phyloP scores from a whole-genome alignment of 2,329 filamentous ascomycete genomes.

The Aspergillus persii region DNA sequence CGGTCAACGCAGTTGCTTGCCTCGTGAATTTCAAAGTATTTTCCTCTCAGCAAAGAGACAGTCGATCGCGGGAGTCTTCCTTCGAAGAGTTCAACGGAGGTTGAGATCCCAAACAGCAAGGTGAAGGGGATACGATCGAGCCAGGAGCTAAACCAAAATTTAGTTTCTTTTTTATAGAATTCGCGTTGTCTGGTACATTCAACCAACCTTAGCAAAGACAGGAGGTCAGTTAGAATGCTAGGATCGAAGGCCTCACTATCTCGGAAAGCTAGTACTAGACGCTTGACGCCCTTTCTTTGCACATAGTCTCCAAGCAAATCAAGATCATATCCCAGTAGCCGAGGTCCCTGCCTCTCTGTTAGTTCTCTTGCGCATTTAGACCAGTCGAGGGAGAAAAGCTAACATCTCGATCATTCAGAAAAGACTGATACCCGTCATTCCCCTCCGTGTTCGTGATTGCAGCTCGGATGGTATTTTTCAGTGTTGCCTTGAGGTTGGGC shows the following conservation, averaged over 20 bases:
- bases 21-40: constrained; percentile 53
- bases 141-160: constrained; percentile 50
- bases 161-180: constrained; percentile 19
- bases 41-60: constrained; percentile 52
- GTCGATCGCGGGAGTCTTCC: constrained; percentile 54
- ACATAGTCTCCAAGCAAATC: constrained; percentile 46
- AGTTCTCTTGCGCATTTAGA: not conserved
- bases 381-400: constrained; percentile 4
- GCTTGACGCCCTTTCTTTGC: constrained; percentile 34
- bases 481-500: constrained; percentile 44
- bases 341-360: constrained; percentile 32
- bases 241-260: constrained; percentile 50
- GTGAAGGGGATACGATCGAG: constrained; percentile 60
- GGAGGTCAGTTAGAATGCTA: constrained; percentile 43
- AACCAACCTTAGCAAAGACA: constrained; percentile 48
- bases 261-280: constrained; percentile 43
- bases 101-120: constrained; percentile 60
- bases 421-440: constrained; percentile 38
- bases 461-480: constrained; percentile 47
- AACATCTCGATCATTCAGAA: constrained; percentile 41
- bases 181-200: not conserved
- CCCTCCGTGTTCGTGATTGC: constrained; percentile 39
- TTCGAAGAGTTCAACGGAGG: constrained; percentile 61
- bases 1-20: constrained; percentile 47
- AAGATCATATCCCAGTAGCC: constrained; percentile 46